Evolutionary conservation across 148 eudicot species (phyloP), one percentile per base, ranked within the genome.

Genomic region (Rhododendron henanense): DNA sequence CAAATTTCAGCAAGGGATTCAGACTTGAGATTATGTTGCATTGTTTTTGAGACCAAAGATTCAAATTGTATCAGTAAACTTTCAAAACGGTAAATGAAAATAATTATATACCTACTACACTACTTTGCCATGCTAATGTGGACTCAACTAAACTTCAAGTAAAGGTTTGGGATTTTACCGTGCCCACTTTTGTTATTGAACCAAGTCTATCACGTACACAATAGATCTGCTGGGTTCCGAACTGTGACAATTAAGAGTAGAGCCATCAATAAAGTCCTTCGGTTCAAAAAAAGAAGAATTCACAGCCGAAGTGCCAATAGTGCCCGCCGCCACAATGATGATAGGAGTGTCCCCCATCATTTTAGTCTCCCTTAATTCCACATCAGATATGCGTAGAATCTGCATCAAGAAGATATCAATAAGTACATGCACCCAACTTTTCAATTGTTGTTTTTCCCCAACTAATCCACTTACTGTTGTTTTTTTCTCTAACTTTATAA

Each of bases 261-360:
- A 37, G 4, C 50, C 55, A 80, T 83, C 84, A 87, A 86, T 75
- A 15, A 82, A 87, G 48, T n/a, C 14, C 25, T 35, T 15, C 2
- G 47, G 50, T 33, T 10, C 39, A 63, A 10, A 3, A 65, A n/a
- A 33, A 85, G 16, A 35, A 44, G 31, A 69, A 18, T 51, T 51
- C 57, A 51, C 1, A n/a, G 51, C 59, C 13, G 33, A 47, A 83
- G 47, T 82, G 85, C 94, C 76, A 87, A 10, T 50, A 13, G 14
- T 50, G 53, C 53, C 53, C 10, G 95, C 99, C 85, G 55, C 86
- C 23, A 96, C 90, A 87, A 95, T 93, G 28, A 96, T 95, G 77
- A 95, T 87, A 77, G 98, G 99, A 81, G 92, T 94, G 74, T 87
- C 92, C 61, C 99, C 99, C 98, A 94, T 93, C 97, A 96, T 95